Percentiles rank a stretch among this genome's conserved stretches.
Conservation (phyloP, 2,329 filamentous ascomycete species). For the Neofusicoccum umdonicola region DNA sequence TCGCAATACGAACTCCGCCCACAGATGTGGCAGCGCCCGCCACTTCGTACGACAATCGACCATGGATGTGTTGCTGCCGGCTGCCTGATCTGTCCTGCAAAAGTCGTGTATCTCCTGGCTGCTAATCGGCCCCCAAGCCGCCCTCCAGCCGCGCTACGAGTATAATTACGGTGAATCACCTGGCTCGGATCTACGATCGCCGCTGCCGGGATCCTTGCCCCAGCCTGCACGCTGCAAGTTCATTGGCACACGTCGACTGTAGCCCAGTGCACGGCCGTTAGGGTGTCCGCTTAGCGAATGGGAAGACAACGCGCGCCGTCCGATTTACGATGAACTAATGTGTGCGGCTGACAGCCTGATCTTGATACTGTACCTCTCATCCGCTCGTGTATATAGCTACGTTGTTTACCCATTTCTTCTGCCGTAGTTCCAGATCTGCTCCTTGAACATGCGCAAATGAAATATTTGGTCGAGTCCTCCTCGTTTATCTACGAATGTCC, state of each 20-base stretch:
- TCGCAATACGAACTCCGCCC: neutral
- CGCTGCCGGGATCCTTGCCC: neutral
- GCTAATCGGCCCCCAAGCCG: too few relatives aligned
- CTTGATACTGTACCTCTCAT: slow-evolving; percentile 16
- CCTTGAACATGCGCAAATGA: neutral
- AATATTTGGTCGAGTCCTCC: too few relatives aligned
- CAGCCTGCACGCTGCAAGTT: slow-evolving; percentile 6
- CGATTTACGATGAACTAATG: slow-evolving; percentile 7
- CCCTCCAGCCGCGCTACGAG: too few relatives aligned
- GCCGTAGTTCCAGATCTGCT: slow-evolving; percentile 6
- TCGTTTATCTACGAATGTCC: too few relatives aligned
- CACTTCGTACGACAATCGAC: neutral
- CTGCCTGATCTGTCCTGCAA: slow-evolving; percentile 14
- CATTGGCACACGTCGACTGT: slow-evolving; percentile 11
- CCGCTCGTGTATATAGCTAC: too few relatives aligned
- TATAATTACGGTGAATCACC: too few relatives aligned
- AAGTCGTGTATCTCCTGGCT: slow-evolving; percentile 17
- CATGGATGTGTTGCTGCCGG: neutral
- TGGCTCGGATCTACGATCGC: slow-evolving; percentile 15
- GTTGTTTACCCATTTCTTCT: neutral
- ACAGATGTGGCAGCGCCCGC: neutral
- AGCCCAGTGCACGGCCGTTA: too few relatives aligned
- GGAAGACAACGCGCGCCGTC: slow-evolving; percentile 17
- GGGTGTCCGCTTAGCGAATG: too few relatives aligned
- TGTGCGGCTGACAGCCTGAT: slow-evolving; percentile 6